A percentile compares a stretch with the other conserved stretches of the same genome.
Evolutionary conservation across 257 asterid genomes (phyloP).

Genomic region (Solanum etuberosum): DNA sequence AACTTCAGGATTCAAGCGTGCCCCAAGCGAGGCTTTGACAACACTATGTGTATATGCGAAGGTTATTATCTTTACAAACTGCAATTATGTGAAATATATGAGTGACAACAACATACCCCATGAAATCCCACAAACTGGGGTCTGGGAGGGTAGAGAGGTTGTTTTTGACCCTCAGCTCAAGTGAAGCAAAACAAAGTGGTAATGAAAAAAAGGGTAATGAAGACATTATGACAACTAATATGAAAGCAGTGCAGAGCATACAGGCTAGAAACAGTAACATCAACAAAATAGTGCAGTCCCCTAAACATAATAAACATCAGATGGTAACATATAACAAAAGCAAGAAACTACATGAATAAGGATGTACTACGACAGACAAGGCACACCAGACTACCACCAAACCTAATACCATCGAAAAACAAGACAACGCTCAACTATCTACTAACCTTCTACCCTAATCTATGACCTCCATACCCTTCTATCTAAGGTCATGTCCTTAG

Average conservation of each 20-base stretch:
- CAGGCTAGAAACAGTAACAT: not conserved
- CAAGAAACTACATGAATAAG: not conserved
- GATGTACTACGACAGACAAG: not conserved
- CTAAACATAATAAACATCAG: not conserved
- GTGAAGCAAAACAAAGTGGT: not conserved
- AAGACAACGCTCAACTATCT: not conserved
- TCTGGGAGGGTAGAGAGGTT: not conserved
- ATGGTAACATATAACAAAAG: not conserved
- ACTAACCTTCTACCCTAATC: not conserved
- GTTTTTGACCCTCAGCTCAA: not conserved
- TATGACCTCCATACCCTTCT: not conserved
- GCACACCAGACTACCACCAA: not conserved
- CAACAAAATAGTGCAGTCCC: not conserved
- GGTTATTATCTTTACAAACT: not conserved
- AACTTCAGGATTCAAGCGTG: not conserved
- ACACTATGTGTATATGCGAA: not conserved
- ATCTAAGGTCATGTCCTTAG: not conserved
- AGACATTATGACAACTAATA: not conserved
- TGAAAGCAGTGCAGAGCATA: not conserved
- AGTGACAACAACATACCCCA: not conserved
- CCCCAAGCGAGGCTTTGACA: not conserved
- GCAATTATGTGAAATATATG: not conserved
- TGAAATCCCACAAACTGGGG: not conserved
- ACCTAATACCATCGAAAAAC: not conserved
- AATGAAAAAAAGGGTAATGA: not conserved